Base-by-base conservation (phyloP, 257 asterid species). In the Ballota nigra region DNA sequence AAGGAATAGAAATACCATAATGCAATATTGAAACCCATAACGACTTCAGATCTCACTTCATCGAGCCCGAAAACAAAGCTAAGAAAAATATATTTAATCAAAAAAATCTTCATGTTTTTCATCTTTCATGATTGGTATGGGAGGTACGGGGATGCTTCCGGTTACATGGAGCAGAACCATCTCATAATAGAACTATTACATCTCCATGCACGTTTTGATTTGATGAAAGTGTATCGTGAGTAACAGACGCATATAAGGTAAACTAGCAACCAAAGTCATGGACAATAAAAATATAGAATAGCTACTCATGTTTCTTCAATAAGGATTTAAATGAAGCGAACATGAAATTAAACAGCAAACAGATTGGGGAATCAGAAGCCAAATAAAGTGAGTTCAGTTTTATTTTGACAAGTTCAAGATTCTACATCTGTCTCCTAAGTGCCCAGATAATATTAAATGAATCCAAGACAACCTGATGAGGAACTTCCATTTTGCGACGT, bases 401-500 rank as follows among this genome's bases (percentile, higher is more conserved):
- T 23, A 38, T 58, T 16, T 20, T 10, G 29, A 28, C 6, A 6
- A 22, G 4, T 66, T 19, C 51, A 61, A 36, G 12, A 56, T 70
- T 57, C 47, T 13, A 60, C 63, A 70, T 71, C 34, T 61, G 31
- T 49, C 57, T 33, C 63, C 36, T 67, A 72, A 66, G 38, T 59
- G 62, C 57, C 23, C 7, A 72, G 40, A 38, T 20, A 80, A 75
- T 12, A 74, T 76, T 57, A 71, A 68, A 77, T 49, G 73, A 66
- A 69, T 22, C 59, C 26, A 78, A 67, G 64, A 66, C 4, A 64
- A 95, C 99, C 99, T 92, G 94, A 60, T 77, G 77, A 64, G 91
- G 86, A 20, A 89, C 73, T 83, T 87, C 84, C 78, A 71, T 80
- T 75, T 38, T 86, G 74, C 96, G 92, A 47, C 99, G 95, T 86